Percentiles rank a stretch among this genome's conserved stretches.
Evolutionary conservation across 2,329 filamentous ascomycete species (phyloP).

Genomic region (Colletotrichum falcatum): DNA sequence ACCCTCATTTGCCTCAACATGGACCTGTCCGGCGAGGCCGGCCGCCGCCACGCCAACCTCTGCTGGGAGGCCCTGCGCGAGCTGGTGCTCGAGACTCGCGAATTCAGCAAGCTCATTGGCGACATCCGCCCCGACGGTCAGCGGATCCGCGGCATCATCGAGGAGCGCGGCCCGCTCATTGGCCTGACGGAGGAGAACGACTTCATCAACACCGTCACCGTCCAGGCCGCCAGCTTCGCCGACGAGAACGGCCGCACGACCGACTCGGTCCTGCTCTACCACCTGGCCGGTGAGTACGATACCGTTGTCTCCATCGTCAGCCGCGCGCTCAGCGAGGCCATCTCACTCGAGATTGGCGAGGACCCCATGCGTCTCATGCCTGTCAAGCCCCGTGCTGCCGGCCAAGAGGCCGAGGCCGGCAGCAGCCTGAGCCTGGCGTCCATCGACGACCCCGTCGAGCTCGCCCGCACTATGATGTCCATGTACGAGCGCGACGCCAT

Average conservation of each 20-base stretch:
- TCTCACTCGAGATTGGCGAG: constrained; percentile 87
- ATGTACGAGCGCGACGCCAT: constrained; percentile 72
- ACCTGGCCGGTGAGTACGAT: constrained; percentile 95
- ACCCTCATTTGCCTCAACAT: constrained; percentile 91
- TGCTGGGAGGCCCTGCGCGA: constrained; percentile 95
- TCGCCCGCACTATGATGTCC: constrained; percentile 70
- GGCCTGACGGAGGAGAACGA: constrained; percentile 82
- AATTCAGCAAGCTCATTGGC: constrained; percentile 93
- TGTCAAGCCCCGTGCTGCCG: constrained; percentile 75
- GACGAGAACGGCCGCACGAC: constrained; percentile 95
- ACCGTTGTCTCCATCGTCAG: constrained; percentile 92
- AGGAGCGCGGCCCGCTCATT: constrained; percentile 85
- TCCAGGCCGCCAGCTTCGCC: constrained; percentile 90
- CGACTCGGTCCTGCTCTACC: constrained; percentile 93
- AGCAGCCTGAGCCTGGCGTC: constrained; percentile 71
- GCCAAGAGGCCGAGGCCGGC: constrained; percentile 54
- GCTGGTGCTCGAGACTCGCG: constrained; percentile 94
- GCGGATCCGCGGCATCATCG: constrained; percentile 87
- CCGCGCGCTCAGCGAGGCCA: constrained; percentile 88
- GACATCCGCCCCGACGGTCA: constrained; percentile 90
- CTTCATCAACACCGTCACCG: constrained; percentile 90
- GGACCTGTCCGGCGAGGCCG: constrained; percentile 80
- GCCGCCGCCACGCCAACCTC: constrained; percentile 80
- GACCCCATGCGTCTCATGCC: constrained; percentile 83
- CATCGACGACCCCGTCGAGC: constrained; percentile 70